Conservation (phyloP, 768 basidiomycete genomes). For the Collybiopsis luxurians region DNA sequence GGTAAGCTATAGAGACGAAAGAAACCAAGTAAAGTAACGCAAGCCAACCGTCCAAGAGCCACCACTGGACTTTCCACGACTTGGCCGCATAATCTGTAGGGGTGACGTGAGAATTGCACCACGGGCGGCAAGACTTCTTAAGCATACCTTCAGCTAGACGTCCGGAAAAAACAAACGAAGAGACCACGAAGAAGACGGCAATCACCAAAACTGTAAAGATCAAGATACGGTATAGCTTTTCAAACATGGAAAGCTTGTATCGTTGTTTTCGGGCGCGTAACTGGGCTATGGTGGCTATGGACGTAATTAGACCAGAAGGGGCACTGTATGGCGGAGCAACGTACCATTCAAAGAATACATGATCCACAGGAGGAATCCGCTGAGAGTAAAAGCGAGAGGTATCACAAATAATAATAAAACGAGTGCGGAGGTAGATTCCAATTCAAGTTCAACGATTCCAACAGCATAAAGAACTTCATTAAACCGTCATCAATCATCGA, state of each 20-base stretch:
- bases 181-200: constrained; percentile 88
- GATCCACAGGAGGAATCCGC: constrained; percentile 95
- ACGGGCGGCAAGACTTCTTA: neutral
- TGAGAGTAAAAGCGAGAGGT: constrained; percentile 93
- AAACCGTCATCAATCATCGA: neutral
- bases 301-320: constrained; percentile 10
- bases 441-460: constrained; percentile 89
- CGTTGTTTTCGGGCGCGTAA: constrained; percentile 82
- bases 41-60: constrained; percentile 94
- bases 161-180: constrained; percentile 87
- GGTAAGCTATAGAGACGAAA: constrained; percentile 78
- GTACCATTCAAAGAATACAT: constrained; percentile 85
- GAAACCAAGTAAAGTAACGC: constrained; percentile 82
- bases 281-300: constrained; percentile 81
- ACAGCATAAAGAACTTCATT: constrained; percentile 81
- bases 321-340: constrained; percentile 15
- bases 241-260: constrained; percentile 89
- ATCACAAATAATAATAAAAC: constrained; percentile 87
- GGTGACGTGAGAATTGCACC: neutral
- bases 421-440: constrained; percentile 87
- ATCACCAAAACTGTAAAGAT: constrained; percentile 80
- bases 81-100: constrained; percentile 82
- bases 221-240: constrained; percentile 80
- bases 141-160: constrained; percentile 81
- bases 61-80: constrained; percentile 91